Base-by-base conservation (phyloP, 2,329 filamentous ascomycete genomes). In the Pseudogymnoascus sp. region DNA sequence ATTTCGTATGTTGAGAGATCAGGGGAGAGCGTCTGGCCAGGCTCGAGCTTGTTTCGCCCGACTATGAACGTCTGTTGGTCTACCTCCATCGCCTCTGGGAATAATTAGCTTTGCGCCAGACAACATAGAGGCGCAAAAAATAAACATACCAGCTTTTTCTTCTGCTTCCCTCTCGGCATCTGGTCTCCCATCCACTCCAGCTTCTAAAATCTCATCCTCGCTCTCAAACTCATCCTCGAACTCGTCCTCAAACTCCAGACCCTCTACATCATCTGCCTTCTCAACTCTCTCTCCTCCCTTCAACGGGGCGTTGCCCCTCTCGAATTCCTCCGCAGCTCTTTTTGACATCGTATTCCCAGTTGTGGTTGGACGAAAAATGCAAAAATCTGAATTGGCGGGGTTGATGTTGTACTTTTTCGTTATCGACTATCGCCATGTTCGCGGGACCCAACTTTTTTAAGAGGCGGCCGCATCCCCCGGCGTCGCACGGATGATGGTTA, bases 1-100 rank as follows among this genome's bases (percentile, higher is more conserved):
- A 99, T 96, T 75, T 97, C 89, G 79, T 99, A 99, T 5, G 93
- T 93, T n/a, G 90, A 91, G 64, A 90, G 82, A 77, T 99, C 95
- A 12, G 95, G 93, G 3, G 92, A 87, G 63, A 99, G 84, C 4
- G 91, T 93, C 80, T 97, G 92, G 70, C 92, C 93, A 11, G 91
- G 88, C 67, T 91, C 91, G 67, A 97, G 84, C 79, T 95, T 93
- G 75, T 92, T 91, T 72, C 95, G 86, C 67, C 95, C 95, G 68
- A 96, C 92, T 71, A 99, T 97, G 77, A 97, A 99, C 42, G 92
- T 96, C 75, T 90, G 88, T 72, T 93, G 89, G 77, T 97, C 93
- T 61, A 97, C 85, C 46, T 97, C 90, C 93, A 97, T 97, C 60
- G 88, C 89, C 71, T 87, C 87, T 83, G 74, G 62, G 65, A 63